phyloP scores from a whole-genome alignment of 1,139 yeast genomes.

The Debaryomyces psychrophilus region DNA sequence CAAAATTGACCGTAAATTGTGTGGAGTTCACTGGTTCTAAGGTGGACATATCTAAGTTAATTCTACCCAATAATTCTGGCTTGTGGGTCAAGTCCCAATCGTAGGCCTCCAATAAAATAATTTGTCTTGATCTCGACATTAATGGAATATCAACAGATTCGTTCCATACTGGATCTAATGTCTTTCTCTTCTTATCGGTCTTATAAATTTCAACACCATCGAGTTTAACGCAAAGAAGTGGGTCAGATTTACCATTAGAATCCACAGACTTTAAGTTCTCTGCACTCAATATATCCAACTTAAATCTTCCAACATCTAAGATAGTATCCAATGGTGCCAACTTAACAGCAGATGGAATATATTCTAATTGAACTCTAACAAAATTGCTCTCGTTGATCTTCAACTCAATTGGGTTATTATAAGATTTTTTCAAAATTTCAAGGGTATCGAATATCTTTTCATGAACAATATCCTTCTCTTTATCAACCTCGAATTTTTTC shows the following conservation, averaged over 20 bases:
- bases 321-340: slow-evolving; percentile 63
- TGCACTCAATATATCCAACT: slow-evolving; percentile 59
- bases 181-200: slow-evolving; percentile 65
- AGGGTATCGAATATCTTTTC: slow-evolving; percentile 54
- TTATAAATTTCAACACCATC: slow-evolving; percentile 59
- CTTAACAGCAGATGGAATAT: slow-evolving; percentile 57
- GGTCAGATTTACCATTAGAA: slow-evolving; percentile 76
- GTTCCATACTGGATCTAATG: slow-evolving; percentile 71
- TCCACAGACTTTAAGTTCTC: slow-evolving; percentile 59
- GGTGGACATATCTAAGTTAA: slow-evolving; percentile 50
- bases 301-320: slow-evolving; percentile 65
- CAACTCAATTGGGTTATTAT: slow-evolving; percentile 48
- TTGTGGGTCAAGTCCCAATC: slow-evolving; percentile 82
- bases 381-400: slow-evolving; percentile 46
- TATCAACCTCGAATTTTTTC: slow-evolving; percentile 50
- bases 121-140: slow-evolving; percentile 61
- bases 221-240: slow-evolving; percentile 53
- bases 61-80: slow-evolving; percentile 61
- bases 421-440: slow-evolving; percentile 55
- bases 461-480: slow-evolving; percentile 50
- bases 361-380: slow-evolving; percentile 56
- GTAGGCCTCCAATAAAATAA: slow-evolving; percentile 51
- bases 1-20: slow-evolving; percentile 51
- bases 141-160: slow-evolving; percentile 61
- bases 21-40: slow-evolving; percentile 50